Conservation (phyloP, 768 basidiomycete genomes). For the Agrocybe praecox region DNA sequence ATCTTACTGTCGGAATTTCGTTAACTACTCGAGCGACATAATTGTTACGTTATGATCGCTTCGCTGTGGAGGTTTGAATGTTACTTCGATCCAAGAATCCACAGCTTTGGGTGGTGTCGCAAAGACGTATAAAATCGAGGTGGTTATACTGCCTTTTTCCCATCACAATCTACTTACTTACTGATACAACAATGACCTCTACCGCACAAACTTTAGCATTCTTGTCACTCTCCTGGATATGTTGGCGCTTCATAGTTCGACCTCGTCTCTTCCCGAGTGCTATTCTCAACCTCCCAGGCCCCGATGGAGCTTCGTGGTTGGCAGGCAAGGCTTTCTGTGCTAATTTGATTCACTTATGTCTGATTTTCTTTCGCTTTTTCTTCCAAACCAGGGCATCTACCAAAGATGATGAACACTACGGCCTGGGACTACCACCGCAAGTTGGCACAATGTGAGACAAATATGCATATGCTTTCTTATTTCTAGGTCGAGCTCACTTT, state of each 20-base stretch:
- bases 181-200: too few relatives aligned
- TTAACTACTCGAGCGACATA: too few relatives aligned
- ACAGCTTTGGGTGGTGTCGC: too few relatives aligned
- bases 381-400: neutral
- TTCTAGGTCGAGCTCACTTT: neutral
- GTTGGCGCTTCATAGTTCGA: neutral
- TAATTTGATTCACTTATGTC: neutral
- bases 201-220: too few relatives aligned
- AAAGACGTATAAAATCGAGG: too few relatives aligned
- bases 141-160: too few relatives aligned
- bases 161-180: too few relatives aligned
- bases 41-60: too few relatives aligned
- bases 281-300: neutral
- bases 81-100: too few relatives aligned
- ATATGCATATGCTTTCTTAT: neutral
- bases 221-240: neutral
- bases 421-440: neutral
- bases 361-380: too few relatives aligned
- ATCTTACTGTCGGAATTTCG: too few relatives aligned
- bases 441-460: neutral
- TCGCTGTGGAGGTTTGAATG: too few relatives aligned
- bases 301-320: neutral
- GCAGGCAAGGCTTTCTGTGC: neutral
- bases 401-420: neutral
- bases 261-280: neutral